A percentile compares a stretch with the other conserved stretches of the same genome.
Conservation (phyloP, 306 rosid species). For the Cercis canadensis region DNA sequence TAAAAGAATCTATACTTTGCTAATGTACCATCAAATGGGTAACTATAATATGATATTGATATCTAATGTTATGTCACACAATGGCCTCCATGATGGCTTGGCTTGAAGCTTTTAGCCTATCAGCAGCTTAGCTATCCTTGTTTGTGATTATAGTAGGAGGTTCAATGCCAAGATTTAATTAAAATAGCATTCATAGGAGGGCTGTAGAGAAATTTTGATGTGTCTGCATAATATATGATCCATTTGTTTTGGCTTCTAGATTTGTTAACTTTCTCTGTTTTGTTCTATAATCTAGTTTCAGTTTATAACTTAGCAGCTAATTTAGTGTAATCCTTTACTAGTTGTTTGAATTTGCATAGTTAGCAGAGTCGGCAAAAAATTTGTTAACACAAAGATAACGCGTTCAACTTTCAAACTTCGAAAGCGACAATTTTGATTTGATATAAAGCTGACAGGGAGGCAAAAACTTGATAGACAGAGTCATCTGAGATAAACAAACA, state of each 20-base stretch:
- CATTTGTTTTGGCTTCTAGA: slow-evolving; percentile 30
- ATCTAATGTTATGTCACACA: slow-evolving; percentile 31
- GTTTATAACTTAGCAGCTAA: slow-evolving; percentile 20
- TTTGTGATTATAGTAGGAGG: slow-evolving; percentile 23
- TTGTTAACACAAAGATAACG: slow-evolving; percentile 4
- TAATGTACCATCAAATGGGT: slow-evolving; percentile 36
- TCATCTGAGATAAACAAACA: slow-evolving; percentile 4
- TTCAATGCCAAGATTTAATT: slow-evolving; percentile 30
- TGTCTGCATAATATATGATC: slow-evolving; percentile 22
- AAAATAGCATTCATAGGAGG: slow-evolving; percentile 29
- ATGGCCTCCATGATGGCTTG: slow-evolving; percentile 22
- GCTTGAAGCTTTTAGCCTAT: slow-evolving; percentile 14
- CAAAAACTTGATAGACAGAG: neutral
- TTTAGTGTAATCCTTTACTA: neutral
- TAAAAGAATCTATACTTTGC: slow-evolving; percentile 39
- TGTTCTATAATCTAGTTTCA: slow-evolving; percentile 29
- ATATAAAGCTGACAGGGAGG: neutral
- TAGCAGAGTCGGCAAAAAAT: neutral
- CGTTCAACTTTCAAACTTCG: slow-evolving; percentile 1
- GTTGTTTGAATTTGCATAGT: slow-evolving; percentile 10
- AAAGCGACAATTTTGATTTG: neutral
- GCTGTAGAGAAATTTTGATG: slow-evolving; percentile 31
- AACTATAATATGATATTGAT: neutral
- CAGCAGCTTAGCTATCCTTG: slow-evolving; percentile 28
- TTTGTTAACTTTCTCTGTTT: neutral